Conservation (phyloP, 163 green algal genomes). For the Coccomyxa subellipsoidea region DNA sequence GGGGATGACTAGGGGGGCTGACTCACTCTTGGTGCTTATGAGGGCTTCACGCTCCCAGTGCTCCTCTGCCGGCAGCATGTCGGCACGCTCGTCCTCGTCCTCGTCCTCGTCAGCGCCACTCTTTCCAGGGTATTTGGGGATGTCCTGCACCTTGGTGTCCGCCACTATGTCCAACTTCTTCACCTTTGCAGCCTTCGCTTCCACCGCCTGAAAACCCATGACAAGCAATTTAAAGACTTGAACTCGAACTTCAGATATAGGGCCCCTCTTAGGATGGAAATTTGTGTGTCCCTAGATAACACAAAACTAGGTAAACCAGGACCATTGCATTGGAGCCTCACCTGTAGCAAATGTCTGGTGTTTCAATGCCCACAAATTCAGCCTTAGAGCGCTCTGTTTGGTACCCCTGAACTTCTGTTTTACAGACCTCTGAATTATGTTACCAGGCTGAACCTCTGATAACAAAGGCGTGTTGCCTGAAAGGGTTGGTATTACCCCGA, state of each 20-base stretch:
- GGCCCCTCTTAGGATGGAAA: too few species aligned
- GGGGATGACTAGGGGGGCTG: too few species aligned
- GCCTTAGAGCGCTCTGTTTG: too few species aligned
- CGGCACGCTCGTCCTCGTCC: background rate
- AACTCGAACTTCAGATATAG: too few species aligned
- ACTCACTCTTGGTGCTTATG: background rate
- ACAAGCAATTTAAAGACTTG: background rate
- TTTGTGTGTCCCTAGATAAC: too few species aligned
- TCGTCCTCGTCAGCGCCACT: background rate
- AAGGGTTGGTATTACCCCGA: too few species aligned
- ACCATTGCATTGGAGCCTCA: too few species aligned
- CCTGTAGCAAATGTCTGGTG: too few species aligned
- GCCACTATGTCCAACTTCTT: background rate
- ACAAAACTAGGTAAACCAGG: too few species aligned
- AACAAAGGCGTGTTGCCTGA: background rate
- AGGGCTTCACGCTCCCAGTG: background rate
- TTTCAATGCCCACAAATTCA: too few species aligned
- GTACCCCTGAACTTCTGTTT: too few species aligned
- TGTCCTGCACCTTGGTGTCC: background rate
- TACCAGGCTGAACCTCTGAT: background rate
- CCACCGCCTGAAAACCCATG: background rate
- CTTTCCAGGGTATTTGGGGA: background rate
- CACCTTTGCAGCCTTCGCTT: background rate
- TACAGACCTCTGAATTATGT: too few species aligned
- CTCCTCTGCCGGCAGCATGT: background rate